Conservation (phyloP, 192 early-diverging fungal species). For the Dispira simplex region DNA sequence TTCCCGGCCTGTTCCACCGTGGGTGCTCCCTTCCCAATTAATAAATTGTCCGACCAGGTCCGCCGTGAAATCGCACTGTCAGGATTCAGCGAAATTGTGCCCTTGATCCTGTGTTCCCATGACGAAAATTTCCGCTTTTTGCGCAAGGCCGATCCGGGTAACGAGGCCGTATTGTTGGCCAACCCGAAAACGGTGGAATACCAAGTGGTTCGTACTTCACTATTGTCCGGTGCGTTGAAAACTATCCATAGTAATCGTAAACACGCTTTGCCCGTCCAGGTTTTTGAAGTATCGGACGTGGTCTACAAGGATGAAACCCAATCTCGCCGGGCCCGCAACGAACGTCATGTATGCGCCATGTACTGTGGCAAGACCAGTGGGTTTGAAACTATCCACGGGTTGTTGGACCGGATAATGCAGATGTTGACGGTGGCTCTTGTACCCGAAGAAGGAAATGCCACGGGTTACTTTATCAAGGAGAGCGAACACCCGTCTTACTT, state of each 20-base stretch:
- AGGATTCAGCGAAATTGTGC: constrained; percentile 89
- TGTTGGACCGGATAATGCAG: constrained; percentile 79
- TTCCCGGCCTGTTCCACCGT: constrained; percentile 70
- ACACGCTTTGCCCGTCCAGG: constrained; percentile 74
- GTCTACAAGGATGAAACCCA: constrained; percentile 71
- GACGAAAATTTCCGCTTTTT: constrained; percentile 92
- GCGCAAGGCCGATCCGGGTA: constrained; percentile 58
- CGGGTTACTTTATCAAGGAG: constrained; percentile 23
- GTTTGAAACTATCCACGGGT: constrained; percentile 69
- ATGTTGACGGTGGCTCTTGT: constrained; percentile 36
- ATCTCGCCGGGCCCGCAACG: constrained; percentile 74
- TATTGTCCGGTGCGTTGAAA: constrained; percentile 90
- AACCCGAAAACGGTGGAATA: constrained; percentile 90
- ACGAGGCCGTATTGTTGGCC: constrained; percentile 68
- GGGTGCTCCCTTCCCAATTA: constrained; percentile 74
- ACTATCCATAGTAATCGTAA: constrained; percentile 77
- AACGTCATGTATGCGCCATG: constrained; percentile 72
- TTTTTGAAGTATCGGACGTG: constrained; percentile 95
- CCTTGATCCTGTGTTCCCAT: constrained; percentile 93
- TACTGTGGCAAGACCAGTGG: constrained; percentile 74
- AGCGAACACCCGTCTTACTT: constrained; percentile 60
- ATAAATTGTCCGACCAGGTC: constrained; percentile 81
- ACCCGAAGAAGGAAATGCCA: neutral
- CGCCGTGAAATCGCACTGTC: constrained; percentile 73
- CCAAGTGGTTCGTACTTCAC: constrained; percentile 82